Evolutionary conservation across 805 yeast genomes (phyloP).

Genomic region (Metschnikowia kofuensis): DNA sequence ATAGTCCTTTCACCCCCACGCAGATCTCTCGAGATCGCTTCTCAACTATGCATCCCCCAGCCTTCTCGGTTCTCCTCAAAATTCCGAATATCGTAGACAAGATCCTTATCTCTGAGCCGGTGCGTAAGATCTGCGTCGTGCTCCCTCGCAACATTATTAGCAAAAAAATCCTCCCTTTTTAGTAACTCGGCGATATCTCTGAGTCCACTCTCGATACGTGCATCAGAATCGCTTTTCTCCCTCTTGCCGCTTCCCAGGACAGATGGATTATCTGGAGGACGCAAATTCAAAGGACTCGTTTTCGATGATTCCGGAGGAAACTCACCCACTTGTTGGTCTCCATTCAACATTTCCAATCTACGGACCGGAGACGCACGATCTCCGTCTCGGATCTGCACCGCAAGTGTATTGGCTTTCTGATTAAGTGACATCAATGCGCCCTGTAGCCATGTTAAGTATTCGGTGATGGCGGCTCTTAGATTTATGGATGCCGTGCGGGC

Average conservation of each 20-base stretch:
- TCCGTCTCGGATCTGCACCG: slow-evolving; percentile 6
- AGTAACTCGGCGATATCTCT: slow-evolving; percentile 5
- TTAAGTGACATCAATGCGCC: slow-evolving; percentile 4
- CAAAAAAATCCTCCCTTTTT: slow-evolving; percentile 8
- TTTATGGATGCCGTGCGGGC: slow-evolving; percentile 44
- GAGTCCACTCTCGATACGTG: not conserved
- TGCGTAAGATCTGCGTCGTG: slow-evolving; percentile 4
- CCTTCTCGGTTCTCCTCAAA: slow-evolving; percentile 15
- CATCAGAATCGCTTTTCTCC: not conserved
- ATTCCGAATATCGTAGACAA: slow-evolving; percentile 11
- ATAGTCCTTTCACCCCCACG: not conserved
- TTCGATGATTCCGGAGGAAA: slow-evolving; percentile 5
- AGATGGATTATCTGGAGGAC: slow-evolving; percentile 3
- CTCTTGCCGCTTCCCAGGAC: slow-evolving; percentile 4
- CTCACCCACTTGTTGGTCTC: slow-evolving; percentile 5
- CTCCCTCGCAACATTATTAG: slow-evolving; percentile 5
- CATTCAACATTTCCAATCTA: slow-evolving; percentile 1
- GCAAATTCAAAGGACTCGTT: slow-evolving; percentile 8
- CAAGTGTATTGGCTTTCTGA: slow-evolving; percentile 4
- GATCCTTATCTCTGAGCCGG: slow-evolving; percentile 5
- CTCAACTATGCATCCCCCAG: slow-evolving; percentile 14
- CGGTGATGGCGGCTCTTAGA: slow-evolving; percentile 44
- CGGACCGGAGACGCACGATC: slow-evolving; percentile 9
- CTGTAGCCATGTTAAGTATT: slow-evolving; percentile 38
- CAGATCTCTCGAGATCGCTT: not conserved